Conservation (phyloP, 306 rosid species). For the Rosa persica region DNA sequence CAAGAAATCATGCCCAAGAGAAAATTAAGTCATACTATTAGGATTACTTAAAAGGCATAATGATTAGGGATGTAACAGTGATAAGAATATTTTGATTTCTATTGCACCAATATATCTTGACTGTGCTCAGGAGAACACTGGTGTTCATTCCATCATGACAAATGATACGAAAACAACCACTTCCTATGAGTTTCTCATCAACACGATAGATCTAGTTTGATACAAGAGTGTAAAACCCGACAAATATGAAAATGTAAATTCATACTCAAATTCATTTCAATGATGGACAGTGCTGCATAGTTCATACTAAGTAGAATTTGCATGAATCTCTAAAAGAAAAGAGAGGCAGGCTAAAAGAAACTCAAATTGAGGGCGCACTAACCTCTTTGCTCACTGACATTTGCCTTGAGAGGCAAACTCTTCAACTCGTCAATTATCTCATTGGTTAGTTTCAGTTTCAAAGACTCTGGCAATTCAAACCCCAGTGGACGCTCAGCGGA, state of each 20-base stretch:
- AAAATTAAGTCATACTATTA: neutral
- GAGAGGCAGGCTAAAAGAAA: neutral
- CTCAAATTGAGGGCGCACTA: conserved; percentile 21
- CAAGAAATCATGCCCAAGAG: neutral
- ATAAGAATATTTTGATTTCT: conserved; percentile 5
- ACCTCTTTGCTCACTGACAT: conserved; percentile 66
- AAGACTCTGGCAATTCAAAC: conserved; percentile 59
- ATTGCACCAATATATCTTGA: neutral
- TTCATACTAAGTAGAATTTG: neutral
- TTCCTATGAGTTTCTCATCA: neutral
- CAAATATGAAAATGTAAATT: neutral
- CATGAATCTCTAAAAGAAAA: neutral
- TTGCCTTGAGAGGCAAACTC: conserved; percentile 47
- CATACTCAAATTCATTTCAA: neutral
- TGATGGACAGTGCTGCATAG: neutral
- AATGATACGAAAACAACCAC: neutral
- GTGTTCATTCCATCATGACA: neutral
- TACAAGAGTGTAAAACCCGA: neutral
- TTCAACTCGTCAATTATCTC: conserved; percentile 63
- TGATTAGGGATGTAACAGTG: neutral
- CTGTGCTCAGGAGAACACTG: neutral
- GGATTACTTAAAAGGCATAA: neutral
- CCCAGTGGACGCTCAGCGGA: conserved; percentile 33
- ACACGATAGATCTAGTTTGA: neutral
- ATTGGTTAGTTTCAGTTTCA: conserved; percentile 66